Evolutionary conservation across 306 rosid genomes (phyloP), one percentile per base, ranked within the genome.

Genomic region (Purshia tridentata): DNA sequence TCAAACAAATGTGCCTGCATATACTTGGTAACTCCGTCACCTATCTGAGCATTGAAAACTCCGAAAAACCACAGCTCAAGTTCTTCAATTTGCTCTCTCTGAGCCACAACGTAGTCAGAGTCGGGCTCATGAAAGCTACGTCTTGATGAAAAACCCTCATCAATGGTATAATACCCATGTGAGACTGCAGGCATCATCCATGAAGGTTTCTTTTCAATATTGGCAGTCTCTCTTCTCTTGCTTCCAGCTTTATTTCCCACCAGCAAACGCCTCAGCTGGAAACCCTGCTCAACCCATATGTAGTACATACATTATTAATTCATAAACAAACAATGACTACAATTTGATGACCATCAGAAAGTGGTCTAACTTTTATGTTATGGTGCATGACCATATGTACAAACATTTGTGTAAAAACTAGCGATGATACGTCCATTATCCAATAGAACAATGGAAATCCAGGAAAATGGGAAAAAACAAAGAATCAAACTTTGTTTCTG

Each of bases 141-240:
- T 18, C 51, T 57, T 65, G 65, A 47, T 12, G 63, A 29, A 19
- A 62, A 67, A 51, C 71, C 82, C 56, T 81, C 77, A 12, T 81
- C 77, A 12, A 84, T 77, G 15, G 84, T 87, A 53, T 89, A 84
- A 56, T 77, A 81, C 0, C 98, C 98, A 75, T 93, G 97, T 23
- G 88, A 79, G 42, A 93, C 81, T 67, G 97, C 81, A 65, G 98
- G 96, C 74, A 76, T 72, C 96, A 91, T 87, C 98, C 97, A 89
- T 64, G 93, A 85, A 9, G 84, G 80, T 59, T 84, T 86, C 65
- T 42, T 80, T 54, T 62, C 35, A 13, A 5, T 20, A 56, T 19
- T 76, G 55, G 5, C 47, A 29, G 35, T 29, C 11, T 58, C 73
- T 56, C 82, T 80, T 80, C 73, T 82, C 61, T 79, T 82, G n/a